Evolutionary conservation across 805 yeast genomes (phyloP), one percentile per base, ranked within the genome.

Genomic region (Crinitomyces ghanaensis): DNA sequence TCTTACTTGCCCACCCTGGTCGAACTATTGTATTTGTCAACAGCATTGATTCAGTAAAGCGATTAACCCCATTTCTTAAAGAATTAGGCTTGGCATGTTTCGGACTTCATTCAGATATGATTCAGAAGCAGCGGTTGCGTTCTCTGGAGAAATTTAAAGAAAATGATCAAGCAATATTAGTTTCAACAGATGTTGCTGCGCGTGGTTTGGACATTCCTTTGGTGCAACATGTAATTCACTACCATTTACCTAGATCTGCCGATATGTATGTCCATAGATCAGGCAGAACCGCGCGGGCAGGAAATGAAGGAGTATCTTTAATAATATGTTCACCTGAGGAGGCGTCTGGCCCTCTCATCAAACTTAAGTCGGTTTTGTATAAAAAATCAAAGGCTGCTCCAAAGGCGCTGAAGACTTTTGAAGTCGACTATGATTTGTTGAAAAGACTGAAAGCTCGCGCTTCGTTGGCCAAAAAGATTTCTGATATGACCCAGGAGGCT

Each of bases 251-350:
- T 7, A 68, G 97, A 41, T 68, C 93, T 11, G 96, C 96, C 0
- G 98, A 91, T 51, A 75, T 84, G 32, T 91, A 91, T 51, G 77
- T 91, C 45, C 98, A 91, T 58, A 70, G 98, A 55, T 82, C 95
- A 1, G 98, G 98, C 40, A 76, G 98, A 69, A 91, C 98, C n/a
- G 97, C 94, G 0, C 78, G 98, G 65, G 96, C 93, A 2, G 91
- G 88, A 1, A 56, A 56, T 22, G 88, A 82, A 52, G 98, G 98
- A 65, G 95, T 91, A n/a, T 79, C 95, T 2, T 77, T 91, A 31
- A 75, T 85, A 72, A 63, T 91, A 34, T 84, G 95, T 49, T 81
- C 94, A 4, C 95, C 96, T 11, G 85, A 81, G 39, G 99, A 91
- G 52, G 84, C 93, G 0, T 68, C 84, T 36, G 95, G 95, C 0